These are phyloP conservation scores for Xylaria sp. DNA, from an alignment of 2,329 filamentous ascomycete species.

Conservation along the genomic window DNA sequence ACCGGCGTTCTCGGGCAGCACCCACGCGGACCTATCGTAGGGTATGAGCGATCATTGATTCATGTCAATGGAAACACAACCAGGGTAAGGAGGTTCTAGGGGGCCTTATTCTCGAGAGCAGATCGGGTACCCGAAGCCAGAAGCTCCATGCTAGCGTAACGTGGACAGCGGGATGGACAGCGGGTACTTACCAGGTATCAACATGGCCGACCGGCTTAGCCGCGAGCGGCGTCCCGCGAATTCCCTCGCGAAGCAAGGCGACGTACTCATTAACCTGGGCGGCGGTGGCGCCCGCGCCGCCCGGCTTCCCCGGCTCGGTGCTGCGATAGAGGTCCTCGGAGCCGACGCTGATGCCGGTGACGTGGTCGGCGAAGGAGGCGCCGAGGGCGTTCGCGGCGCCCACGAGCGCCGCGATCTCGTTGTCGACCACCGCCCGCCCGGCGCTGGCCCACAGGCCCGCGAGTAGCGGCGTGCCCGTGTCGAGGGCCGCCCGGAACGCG, in stretches of 20 bases:
- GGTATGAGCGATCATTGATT: not conserved
- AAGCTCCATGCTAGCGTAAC: not conserved
- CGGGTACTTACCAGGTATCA: constrained; percentile 33
- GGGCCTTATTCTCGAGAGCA: not conserved
- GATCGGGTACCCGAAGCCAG: not conserved
- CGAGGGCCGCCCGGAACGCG: constrained; percentile 36
- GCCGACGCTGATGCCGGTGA: constrained; percentile 36
- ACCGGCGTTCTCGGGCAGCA: constrained; percentile 32
- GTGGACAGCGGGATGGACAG: not conserved
- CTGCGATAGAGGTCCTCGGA: constrained; percentile 38
- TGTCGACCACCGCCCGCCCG: constrained; percentile 27
- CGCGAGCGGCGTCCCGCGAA: constrained; percentile 30
- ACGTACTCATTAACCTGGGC: constrained; percentile 33
- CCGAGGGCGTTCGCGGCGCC: constrained; percentile 26
- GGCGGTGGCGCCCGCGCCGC: constrained; percentile 30
- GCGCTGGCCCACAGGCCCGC: constrained; percentile 37
- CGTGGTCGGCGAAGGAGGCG: constrained; percentile 30
- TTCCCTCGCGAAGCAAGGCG: constrained; percentile 34
- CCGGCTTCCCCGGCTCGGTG: constrained; percentile 29
- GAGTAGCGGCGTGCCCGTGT: constrained; percentile 33
- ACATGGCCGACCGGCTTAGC: constrained; percentile 35
- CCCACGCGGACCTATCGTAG: constrained; percentile 33
- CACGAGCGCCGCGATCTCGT: constrained; percentile 34
- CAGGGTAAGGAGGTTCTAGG: not conserved
- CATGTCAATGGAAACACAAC: not conserved